Evolutionary conservation across 208 protist species (phyloP).

Genomic region (Crithidia bombi): DNA sequence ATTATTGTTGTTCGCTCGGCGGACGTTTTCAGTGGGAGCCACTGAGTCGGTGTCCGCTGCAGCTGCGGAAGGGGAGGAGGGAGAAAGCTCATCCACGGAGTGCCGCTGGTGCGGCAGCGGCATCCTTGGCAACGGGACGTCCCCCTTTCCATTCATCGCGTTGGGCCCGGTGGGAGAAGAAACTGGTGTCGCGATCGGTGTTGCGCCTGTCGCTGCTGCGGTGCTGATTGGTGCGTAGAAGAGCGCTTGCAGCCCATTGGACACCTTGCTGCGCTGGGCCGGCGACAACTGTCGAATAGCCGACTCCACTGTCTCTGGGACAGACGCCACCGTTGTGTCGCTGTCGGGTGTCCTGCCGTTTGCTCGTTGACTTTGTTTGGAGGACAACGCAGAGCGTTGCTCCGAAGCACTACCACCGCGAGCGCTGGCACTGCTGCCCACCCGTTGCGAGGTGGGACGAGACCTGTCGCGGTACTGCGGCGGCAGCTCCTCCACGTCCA

Average conservation of each 20-base stretch:
- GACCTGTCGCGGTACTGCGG: slow-evolving; percentile 26
- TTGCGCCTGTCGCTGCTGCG: background rate
- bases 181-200: background rate
- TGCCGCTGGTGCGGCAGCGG: background rate
- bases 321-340: background rate
- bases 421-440: slow-evolving; percentile 3
- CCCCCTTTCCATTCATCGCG: background rate
- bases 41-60: background rate
- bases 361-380: slow-evolving; percentile 3
- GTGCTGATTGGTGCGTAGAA: slow-evolving; percentile 13
- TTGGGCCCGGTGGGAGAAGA: background rate
- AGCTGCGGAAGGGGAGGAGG: background rate
- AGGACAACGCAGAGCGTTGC: slow-evolving; percentile 4
- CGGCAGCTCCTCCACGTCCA: slow-evolving; percentile 24
- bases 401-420: slow-evolving; percentile 2
- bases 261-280: slow-evolving; percentile 23
- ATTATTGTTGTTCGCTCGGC: background rate
- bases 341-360: background rate
- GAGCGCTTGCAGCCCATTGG: slow-evolving; percentile 15
- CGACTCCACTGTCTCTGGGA: slow-evolving; percentile 25
- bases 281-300: slow-evolving; percentile 14
- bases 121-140: background rate
- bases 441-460: slow-evolving; percentile 8
- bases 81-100: background rate
- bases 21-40: background rate